Percentiles rank a stretch among this genome's conserved stretches.
phyloP scores from a whole-genome alignment of 2,329 filamentous ascomycete species.

The Aspergillus fumigatiaffinis region DNA sequence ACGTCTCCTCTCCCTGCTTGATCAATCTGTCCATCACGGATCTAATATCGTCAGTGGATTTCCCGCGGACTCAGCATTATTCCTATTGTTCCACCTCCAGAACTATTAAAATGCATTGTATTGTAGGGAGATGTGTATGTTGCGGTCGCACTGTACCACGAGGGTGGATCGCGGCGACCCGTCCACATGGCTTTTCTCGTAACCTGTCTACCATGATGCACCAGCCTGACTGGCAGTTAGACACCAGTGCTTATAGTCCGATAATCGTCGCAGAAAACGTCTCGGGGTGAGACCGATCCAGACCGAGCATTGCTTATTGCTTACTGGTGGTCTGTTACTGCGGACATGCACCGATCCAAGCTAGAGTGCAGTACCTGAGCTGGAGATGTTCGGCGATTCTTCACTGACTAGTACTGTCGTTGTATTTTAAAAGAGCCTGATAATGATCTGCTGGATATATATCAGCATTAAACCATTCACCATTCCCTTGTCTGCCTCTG shows the following conservation, averaged over 20 bases:
- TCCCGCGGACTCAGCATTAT: background rate
- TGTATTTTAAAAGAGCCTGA: background rate
- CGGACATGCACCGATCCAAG: background rate
- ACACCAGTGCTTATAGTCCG: slow-evolving; percentile 1
- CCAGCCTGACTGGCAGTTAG: slow-evolving; percentile 6
- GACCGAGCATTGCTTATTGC: background rate
- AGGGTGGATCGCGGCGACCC: slow-evolving; percentile 19
- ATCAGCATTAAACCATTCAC: too few species aligned
- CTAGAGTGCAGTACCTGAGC: background rate
- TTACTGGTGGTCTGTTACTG: background rate
- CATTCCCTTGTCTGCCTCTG: background rate
- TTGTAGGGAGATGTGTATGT: background rate
- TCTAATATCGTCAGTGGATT: background rate
- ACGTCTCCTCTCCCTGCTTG: background rate
- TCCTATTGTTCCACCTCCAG: background rate
- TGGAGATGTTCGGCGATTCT: background rate
- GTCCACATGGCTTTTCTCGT: slow-evolving; percentile 21
- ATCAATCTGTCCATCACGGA: background rate
- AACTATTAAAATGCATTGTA: background rate
- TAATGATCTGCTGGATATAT: background rate
- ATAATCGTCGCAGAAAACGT: background rate
- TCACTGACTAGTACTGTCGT: background rate
- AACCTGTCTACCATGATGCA: slow-evolving; percentile 9
- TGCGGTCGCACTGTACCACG: slow-evolving; percentile 17
- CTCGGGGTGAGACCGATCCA: background rate